Base-by-base conservation (phyloP, 139 green algal genomes). In the Chlamydomonas asymmetrica region DNA sequence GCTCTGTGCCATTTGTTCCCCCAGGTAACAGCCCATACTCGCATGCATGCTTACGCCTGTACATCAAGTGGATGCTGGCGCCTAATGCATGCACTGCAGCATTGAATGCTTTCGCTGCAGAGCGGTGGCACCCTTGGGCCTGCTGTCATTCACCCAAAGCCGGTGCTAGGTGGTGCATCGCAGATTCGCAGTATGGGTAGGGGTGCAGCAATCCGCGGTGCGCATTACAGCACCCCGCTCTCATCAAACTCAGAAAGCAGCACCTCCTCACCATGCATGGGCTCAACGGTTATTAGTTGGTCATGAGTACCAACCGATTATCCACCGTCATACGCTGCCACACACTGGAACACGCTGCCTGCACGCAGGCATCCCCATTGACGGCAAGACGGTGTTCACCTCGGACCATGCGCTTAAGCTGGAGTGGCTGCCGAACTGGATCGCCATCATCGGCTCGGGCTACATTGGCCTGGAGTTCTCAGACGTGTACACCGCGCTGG, bases 391-490 rank as follows among this genome's bases (percentile, higher is more conserved):
- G 2, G 96, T 99, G 16, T 98, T 99, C 91, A 99, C 96, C 29
- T 92, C 75, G 20, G 96, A 99, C 87, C 94, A 99, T 79, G 96
- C 96, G 0, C 90, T 99, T 22, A 98, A 98, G 89, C 82, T 99
- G 80, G 96, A 99, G 79, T 98, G 96, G 96, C 74, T 99, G 38
- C 96, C 96, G 61, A 86, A 96, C 63, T 99, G 96, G 96, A 83
- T 99, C 0, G 96, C 96, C 79, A 99, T 99, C 88, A 98, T 99
- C 75, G 96, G 96, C 76, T 94, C 81, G 39, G 96, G 96, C 48
- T 99, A 99, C 91, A 99, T 99, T 75, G 96, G 96, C 35, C 91
- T 99, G 31, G 96, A 99, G 88, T 99, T 99, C 88, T 94, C 87
- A 32, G 96, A 99, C 84, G 96, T 99, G 0, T 98, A 98, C 90